Evolutionary conservation across 305 asterid genomes (phyloP).

Genomic region (Rubia tinctorum): DNA sequence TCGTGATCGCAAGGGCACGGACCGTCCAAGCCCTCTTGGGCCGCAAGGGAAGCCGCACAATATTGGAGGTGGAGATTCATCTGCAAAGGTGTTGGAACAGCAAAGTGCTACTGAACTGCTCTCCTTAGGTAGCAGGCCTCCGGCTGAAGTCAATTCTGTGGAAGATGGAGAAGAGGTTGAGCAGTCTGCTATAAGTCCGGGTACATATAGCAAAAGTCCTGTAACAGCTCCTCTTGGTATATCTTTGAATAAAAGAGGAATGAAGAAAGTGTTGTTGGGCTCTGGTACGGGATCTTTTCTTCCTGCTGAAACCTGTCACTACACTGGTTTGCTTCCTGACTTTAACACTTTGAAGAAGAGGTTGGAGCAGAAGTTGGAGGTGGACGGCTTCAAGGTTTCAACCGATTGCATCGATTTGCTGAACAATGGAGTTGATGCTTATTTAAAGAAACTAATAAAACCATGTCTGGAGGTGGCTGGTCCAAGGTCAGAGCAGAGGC

Average conservation of each 20-base stretch:
- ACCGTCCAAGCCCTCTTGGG: conserved; percentile 47
- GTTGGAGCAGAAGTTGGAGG: conserved; percentile 42
- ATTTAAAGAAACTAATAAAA: conserved; percentile 44
- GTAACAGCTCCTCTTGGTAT: conserved; percentile 62
- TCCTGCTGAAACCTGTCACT: conserved; percentile 36
- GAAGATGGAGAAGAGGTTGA: conserved; percentile 70
- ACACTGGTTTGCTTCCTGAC: conserved; percentile 42
- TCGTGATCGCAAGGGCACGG: conserved; percentile 38
- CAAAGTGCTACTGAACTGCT: conserved; percentile 55
- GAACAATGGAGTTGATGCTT: conserved; percentile 51
- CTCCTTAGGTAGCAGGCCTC: conserved; percentile 59
- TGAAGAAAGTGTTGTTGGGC: conserved; percentile 26
- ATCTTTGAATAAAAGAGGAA: conserved; percentile 27
- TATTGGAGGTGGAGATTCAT: conserved; percentile 32
- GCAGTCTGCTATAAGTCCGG: conserved; percentile 49
- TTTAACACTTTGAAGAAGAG: conserved; percentile 39
- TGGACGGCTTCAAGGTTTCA: conserved; percentile 38
- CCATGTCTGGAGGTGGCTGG: conserved; percentile 45
- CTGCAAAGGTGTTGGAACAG: conserved; percentile 36
- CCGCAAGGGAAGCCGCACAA: conserved; percentile 39
- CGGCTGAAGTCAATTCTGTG: conserved; percentile 53
- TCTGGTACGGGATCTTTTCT: conserved; percentile 22
- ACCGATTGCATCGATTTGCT: conserved; percentile 43
- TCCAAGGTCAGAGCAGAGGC: conserved; percentile 34
- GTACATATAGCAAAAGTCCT: conserved; percentile 42